Evolutionary conservation across 257 asterid species (phyloP).

Genomic region (Solanum verrucosum): DNA sequence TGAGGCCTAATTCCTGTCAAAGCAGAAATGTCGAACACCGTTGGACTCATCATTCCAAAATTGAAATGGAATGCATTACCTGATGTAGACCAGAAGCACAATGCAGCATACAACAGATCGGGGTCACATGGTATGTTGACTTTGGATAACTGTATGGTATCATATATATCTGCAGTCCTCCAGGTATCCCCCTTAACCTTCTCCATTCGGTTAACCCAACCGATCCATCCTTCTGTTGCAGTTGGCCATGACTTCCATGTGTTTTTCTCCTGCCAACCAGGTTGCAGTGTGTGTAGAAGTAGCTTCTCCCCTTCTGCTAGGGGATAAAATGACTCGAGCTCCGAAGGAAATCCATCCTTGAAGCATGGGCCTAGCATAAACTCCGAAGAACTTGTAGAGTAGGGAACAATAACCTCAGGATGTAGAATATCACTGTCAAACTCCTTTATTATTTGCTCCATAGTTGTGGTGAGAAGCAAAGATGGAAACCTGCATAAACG

Average conservation of each 20-base stretch:
- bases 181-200: background rate
- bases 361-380: background rate
- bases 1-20: background rate
- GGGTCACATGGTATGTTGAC: background rate
- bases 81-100: background rate
- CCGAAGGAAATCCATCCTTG: background rate
- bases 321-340: background rate
- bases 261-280: background rate
- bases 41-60: background rate
- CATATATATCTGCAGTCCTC: background rate
- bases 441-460: background rate
- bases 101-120: background rate
- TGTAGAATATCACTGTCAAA: background rate
- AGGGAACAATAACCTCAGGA: background rate
- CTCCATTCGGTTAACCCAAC: background rate
- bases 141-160: background rate
- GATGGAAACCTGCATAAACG: background rate
- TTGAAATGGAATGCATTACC: background rate
- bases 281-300: background rate
- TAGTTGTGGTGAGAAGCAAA: background rate
- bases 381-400: background rate
- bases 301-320: background rate
- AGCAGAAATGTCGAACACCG: background rate
- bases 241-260: background rate
- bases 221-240: background rate